A percentile compares a stretch with the other conserved stretches of the same genome.
These are phyloP conservation scores for Aotearoamyces nothofagi DNA, from an alignment of 2,329 filamentous ascomycete genomes.

Conservation along the genomic window DNA sequence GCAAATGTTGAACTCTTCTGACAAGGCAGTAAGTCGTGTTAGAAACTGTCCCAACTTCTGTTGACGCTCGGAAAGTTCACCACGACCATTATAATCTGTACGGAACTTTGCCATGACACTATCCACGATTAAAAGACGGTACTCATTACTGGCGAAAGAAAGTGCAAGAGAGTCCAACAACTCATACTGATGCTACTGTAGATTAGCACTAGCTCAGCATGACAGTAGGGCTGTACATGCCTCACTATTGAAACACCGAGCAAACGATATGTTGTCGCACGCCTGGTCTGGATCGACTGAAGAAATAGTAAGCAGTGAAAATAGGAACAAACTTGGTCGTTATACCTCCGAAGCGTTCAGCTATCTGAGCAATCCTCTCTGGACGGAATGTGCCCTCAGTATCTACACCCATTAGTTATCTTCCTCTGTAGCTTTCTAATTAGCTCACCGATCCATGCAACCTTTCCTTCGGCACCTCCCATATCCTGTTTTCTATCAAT, in stretches of 20 bases:
- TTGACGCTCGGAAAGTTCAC: constrained; percentile 52
- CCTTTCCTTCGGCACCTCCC: constrained; percentile 53
- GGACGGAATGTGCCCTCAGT: constrained; percentile 53
- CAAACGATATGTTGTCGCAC: constrained; percentile 53
- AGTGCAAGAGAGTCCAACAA: constrained; percentile 43
- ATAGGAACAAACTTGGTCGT: too few relatives aligned
- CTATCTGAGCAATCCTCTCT: constrained; percentile 51
- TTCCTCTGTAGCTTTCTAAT: too few relatives aligned
- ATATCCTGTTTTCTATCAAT: constrained; percentile 26
- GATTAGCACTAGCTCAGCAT: background rate
- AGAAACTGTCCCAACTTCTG: constrained; percentile 53
- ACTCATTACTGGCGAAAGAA: constrained; percentile 47
- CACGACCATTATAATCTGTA: constrained; percentile 50
- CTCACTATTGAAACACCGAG: constrained; percentile 49
- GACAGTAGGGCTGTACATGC: constrained; percentile 9
- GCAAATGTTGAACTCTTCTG: constrained; percentile 55
- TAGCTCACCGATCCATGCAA: constrained; percentile 47
- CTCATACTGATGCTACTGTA: constrained; percentile 34
- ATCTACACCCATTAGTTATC: constrained; percentile 19
- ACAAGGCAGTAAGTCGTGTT: constrained; percentile 46
- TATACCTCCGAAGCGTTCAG: constrained; percentile 46
- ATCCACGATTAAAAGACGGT: constrained; percentile 51
- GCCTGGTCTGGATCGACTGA: constrained; percentile 38
- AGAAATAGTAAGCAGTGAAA: too few relatives aligned
- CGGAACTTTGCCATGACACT: constrained; percentile 57